Conservation (phyloP, 768 basidiomycete genomes). For the Daedalea quercina region DNA sequence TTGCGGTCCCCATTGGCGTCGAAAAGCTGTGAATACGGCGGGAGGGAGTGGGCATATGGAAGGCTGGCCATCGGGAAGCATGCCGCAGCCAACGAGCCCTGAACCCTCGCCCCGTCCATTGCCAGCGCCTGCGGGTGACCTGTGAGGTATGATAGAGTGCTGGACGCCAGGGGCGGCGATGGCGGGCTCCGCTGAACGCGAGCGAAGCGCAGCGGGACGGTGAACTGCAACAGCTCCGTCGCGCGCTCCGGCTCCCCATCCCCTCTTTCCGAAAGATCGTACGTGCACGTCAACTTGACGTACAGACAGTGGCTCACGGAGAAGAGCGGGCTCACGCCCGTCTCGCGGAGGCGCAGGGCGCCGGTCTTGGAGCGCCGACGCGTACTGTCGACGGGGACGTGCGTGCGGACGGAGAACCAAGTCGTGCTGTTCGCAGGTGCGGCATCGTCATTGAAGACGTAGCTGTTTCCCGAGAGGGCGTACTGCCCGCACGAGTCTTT, state of each 20-base stretch:
- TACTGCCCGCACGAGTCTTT: constrained; percentile 38
- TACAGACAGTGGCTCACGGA: constrained; percentile 46
- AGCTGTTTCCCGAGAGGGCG: constrained; percentile 41
- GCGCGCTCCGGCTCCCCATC: constrained; percentile 6
- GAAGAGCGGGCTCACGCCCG: constrained; percentile 48
- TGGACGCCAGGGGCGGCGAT: constrained; percentile 20
- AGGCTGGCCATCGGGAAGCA: constrained; percentile 8
- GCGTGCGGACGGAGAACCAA: constrained; percentile 56
- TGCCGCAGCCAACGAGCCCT: constrained; percentile 28
- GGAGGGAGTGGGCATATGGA: constrained; percentile 35
- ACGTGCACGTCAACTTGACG: constrained; percentile 50
- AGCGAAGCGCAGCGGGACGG: constrained; percentile 19
- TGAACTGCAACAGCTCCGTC: constrained; percentile 16
- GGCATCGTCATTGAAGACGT: constrained; percentile 39
- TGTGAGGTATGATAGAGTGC: neutral
- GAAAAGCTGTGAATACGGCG: constrained; percentile 76
- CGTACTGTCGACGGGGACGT: constrained; percentile 39
- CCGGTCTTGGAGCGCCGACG: constrained; percentile 28
- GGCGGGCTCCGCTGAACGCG: constrained; percentile 6
- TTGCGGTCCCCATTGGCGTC: constrained; percentile 66
- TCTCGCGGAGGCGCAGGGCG: constrained; percentile 37
- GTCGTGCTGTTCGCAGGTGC: constrained; percentile 21
- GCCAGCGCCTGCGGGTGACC: constrained; percentile 29
- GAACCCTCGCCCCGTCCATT: constrained; percentile 23
- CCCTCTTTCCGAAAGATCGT: constrained; percentile 36